Evolutionary conservation across 805 yeast species (phyloP).

Genomic region (Candida insectorum): DNA sequence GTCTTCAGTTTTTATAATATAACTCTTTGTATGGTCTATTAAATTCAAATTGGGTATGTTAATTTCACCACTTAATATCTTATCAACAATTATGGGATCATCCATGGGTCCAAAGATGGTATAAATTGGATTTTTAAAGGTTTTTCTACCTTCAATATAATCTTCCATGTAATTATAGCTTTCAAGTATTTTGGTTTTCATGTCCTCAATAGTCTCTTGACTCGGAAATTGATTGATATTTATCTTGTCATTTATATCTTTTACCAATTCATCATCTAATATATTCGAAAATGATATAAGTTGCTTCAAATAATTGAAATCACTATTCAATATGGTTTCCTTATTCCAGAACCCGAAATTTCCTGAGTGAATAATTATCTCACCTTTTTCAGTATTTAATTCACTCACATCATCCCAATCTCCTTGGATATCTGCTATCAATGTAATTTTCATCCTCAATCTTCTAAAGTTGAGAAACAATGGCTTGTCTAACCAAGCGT

Average conservation of each 20-base stretch:
- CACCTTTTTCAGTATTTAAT: conserved; percentile 8
- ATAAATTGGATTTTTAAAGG: conserved; percentile 61
- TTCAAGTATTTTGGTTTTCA: conserved; percentile 7
- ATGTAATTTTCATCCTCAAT: conserved; percentile 8
- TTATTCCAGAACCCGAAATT: conserved; percentile 73
- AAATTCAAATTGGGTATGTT: conserved; percentile 54
- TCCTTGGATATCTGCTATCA: conserved; percentile 28
- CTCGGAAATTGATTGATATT: conserved; percentile 18
- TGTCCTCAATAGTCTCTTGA: conserved; percentile 8
- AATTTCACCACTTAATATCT: conserved; percentile 54
- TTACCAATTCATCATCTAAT: conserved; percentile 45
- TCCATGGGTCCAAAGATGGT: conserved; percentile 76
- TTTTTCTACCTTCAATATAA: conserved; percentile 33
- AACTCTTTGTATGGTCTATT: conserved; percentile 55
- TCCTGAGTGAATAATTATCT: conserved; percentile 65
- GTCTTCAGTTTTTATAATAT: conserved; percentile 28
- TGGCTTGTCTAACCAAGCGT: too few species aligned
- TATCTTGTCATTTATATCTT: conserved; percentile 51
- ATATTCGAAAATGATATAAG: conserved; percentile 66
- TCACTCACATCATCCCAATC: conserved; percentile 14
- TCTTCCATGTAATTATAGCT: conserved; percentile 9
- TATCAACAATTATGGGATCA: conserved; percentile 64
- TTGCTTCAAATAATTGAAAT: conserved; percentile 56
- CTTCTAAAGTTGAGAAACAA: too few species aligned
- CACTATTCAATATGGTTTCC: conserved; percentile 49